A percentile compares a stretch with the other conserved stretches of the same genome.
Conservation (phyloP, 164 flowering plant genomes). For the Liriodendron chinense region DNA sequence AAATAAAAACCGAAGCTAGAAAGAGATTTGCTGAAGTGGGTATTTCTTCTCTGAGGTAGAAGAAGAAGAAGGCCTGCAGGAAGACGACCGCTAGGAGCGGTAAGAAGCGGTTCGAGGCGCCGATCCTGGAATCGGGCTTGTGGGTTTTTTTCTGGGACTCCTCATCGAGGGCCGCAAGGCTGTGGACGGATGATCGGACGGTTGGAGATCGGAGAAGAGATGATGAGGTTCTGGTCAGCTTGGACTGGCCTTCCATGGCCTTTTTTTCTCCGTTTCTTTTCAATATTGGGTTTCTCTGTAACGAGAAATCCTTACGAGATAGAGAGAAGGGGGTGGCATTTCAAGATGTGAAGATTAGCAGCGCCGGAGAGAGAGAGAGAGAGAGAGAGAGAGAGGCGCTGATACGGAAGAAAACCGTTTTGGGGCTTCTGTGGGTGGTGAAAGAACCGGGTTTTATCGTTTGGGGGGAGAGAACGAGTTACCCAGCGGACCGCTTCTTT, state of each 20-base stretch:
- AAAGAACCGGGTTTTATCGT: constrained; percentile 3
- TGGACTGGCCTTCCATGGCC: constrained; percentile 60
- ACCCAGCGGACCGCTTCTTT: constrained; percentile 16
- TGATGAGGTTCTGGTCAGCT: constrained; percentile 72
- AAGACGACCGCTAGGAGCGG: not conserved
- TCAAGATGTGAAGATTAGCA: constrained; percentile 6
- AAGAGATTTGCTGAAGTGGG: constrained; percentile 67
- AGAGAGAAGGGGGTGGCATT: constrained; percentile 20
- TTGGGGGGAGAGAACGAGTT: constrained; percentile 10
- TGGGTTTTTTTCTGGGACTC: constrained; percentile 32
- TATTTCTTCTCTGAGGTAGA: constrained; percentile 37
- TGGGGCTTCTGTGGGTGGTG: not conserved
- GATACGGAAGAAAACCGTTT: not conserved
- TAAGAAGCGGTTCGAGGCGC: not conserved
- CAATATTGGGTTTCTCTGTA: constrained; percentile 21
- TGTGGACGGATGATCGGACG: constrained; percentile 71
- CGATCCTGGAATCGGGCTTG: constrained; percentile 14
- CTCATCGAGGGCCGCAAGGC: constrained; percentile 54
- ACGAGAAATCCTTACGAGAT: constrained; percentile 35
- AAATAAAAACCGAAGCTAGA: constrained; percentile 52
- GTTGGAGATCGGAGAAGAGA: constrained; percentile 85
- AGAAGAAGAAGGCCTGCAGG: constrained; percentile 30
- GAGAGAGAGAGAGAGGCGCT: not conserved
- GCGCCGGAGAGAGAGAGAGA: not conserved
- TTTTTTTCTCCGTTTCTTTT: not conserved